Evolutionary conservation across 2,329 filamentous ascomycete species (phyloP).

Genomic region (Colletotrichum higginsianum): DNA sequence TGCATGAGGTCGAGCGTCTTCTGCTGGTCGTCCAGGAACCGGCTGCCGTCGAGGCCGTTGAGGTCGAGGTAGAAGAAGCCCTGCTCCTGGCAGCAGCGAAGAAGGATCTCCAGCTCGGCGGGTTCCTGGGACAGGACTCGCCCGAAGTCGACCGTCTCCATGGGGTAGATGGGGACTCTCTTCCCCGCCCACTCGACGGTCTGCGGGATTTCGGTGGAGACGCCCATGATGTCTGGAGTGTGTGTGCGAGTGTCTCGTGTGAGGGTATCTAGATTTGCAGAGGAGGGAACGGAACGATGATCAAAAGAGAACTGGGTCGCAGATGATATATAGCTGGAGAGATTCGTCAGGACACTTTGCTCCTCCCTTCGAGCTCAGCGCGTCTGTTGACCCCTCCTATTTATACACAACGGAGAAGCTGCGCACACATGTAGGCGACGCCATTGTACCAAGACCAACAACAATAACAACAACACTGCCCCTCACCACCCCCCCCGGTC

Average conservation of each 20-base stretch:
- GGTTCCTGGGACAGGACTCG: constrained; percentile 69
- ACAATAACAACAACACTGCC: constrained; percentile 19
- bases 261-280: background rate
- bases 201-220: constrained; percentile 50
- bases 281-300: background rate
- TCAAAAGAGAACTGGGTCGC: background rate
- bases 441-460: too few species aligned
- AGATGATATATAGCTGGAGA: background rate
- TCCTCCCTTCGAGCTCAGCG: too few species aligned
- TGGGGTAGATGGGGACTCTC: constrained; percentile 64
- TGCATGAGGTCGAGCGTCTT: constrained; percentile 69
- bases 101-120: constrained; percentile 65
- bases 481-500: constrained; percentile 36
- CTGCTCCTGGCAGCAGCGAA: constrained; percentile 64
- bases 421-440: background rate
- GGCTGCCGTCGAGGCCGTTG: constrained; percentile 65
- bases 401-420: constrained; percentile 22
- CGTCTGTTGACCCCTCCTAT: constrained; percentile 3
- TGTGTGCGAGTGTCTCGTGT: background rate
- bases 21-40: constrained; percentile 67
- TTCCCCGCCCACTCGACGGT: constrained; percentile 66
- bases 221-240: constrained; percentile 25
- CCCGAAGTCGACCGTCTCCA: constrained; percentile 68
- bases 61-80: constrained; percentile 72
- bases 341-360: background rate